Evolutionary conservation across 768 basidiomycete species (phyloP), one percentile per base, ranked within the genome.

Genomic region (Postia placenta): DNA sequence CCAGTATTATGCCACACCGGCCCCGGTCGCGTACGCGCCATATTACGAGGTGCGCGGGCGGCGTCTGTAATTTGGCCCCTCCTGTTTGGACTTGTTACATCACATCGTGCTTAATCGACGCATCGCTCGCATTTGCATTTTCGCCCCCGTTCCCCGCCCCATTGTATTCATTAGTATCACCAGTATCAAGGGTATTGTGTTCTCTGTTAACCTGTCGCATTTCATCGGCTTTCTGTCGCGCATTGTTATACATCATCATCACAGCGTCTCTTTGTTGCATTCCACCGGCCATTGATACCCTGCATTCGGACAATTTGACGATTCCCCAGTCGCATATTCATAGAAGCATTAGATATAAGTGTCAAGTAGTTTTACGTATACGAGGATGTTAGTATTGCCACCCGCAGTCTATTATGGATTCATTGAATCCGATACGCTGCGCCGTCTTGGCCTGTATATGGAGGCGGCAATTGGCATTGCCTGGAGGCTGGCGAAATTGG

Each of bases 1-100:
- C 47, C 80, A 81, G 47, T 83, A 83, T 64, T 85, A 84, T 58
- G 53, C 70, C 57, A 66, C 65, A 22, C 33, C 54, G 42, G 56
- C 56, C 27, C 53, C 60, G 48, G 52, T 56, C 52, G 54, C 58
- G 20, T 54, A 54, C 24, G 49, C 56, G 26, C 52, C 50, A 42
- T 59, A 59, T 51, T 64, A 60, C 52, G 59, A 58, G 57, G 55
- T 57, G 46, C 61, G 63, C 39, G 63, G 64, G 44, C 64, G 60
- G 55, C 59, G 61, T 45, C 55, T 59, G 53, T 64, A 62, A 58
- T 48, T 49, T 43, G 27, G 7, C 11, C 20, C 12, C 6, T 39
- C 17, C 42, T 42, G 14, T 9, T 17, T 11, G 17, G 19, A 12
- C 23, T 46, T 37, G 28, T 26, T 40, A 28, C 46, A 15, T 22